These are phyloP conservation scores for Macrotyloma uniflorum DNA, from an alignment of 306 rosid genomes.

Conservation along the genomic window DNA sequence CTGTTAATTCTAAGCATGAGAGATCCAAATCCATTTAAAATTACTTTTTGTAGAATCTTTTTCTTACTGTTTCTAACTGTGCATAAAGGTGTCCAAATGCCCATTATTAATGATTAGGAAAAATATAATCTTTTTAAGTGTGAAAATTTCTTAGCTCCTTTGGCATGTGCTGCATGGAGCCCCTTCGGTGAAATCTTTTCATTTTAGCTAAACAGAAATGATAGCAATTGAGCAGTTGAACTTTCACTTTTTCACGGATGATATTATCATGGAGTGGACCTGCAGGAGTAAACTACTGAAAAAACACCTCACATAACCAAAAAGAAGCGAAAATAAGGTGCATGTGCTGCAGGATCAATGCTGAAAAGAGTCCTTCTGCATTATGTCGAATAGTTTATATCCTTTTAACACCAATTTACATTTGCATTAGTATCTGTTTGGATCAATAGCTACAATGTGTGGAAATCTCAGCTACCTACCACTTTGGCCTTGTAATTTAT, in stretches of 20 bases:
- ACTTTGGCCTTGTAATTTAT: slow-evolving; percentile 12
- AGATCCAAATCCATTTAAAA: no score
- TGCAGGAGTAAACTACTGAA: slow-evolving; percentile 10
- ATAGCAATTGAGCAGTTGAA: slow-evolving; percentile 22
- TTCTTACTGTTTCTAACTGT: neutral
- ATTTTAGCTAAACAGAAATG: neutral
- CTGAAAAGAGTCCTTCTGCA: slow-evolving; percentile 17
- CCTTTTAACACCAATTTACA: slow-evolving; percentile 5
- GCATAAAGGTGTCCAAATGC: slow-evolving; percentile 11
- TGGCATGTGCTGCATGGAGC: neutral
- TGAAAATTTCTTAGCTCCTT: slow-evolving; percentile 8
- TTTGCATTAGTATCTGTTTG: slow-evolving; percentile 8
- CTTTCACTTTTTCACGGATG: slow-evolving; percentile 2
- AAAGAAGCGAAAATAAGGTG: slow-evolving; percentile 12
- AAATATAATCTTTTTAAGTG: neutral
- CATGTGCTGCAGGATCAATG: slow-evolving; percentile 18
- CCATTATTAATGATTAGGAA: neutral
- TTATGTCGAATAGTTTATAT: neutral
- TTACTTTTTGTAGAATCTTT: neutral
- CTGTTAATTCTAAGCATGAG: no score
- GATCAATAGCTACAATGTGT: slow-evolving; percentile 11
- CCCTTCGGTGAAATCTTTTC: slow-evolving; percentile 15
- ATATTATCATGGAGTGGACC: slow-evolving; percentile 3
- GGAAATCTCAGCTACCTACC: slow-evolving; percentile 14
- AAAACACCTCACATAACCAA: neutral